Percentiles rank a stretch among this genome's conserved stretches.
These are phyloP conservation scores for Calonectria pseudoreteaudii DNA, from an alignment of 2,329 filamentous ascomycete genomes.

Conservation along the genomic window DNA sequence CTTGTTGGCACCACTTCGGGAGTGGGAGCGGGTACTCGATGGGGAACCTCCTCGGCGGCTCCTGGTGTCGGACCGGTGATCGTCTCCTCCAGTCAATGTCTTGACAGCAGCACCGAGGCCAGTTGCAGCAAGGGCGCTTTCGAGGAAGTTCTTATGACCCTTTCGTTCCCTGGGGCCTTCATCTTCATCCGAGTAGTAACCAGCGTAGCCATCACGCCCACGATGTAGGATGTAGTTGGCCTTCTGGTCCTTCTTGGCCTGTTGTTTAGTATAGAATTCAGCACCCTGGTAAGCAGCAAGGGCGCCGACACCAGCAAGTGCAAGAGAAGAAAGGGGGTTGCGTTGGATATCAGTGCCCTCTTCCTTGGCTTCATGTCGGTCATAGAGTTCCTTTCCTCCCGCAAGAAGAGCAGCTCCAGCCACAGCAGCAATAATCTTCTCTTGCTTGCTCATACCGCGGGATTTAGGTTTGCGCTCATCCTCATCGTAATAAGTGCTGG, in stretches of 20 bases:
- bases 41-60: constrained; percentile 60
- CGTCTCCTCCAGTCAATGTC: constrained; percentile 63
- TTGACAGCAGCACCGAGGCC: constrained; percentile 72
- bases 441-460: constrained; percentile 67
- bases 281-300: constrained; percentile 73
- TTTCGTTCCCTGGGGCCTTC: constrained; percentile 66
- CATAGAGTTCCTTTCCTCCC: constrained; percentile 74
- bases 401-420: constrained; percentile 73
- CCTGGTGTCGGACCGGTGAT: constrained; percentile 55
- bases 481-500: constrained; percentile 67
- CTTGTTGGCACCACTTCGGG: constrained; percentile 66
- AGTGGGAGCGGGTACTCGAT: constrained; percentile 66
- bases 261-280: constrained; percentile 71
- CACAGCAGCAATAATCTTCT: constrained; percentile 75
- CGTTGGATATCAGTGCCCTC: constrained; percentile 64
- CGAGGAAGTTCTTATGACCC: constrained; percentile 73
- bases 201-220: constrained; percentile 63
- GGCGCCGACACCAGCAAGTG: constrained; percentile 72
- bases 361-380: constrained; percentile 69
- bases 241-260: constrained; percentile 67
- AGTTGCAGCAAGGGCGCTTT: constrained; percentile 71
- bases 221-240: constrained; percentile 65
- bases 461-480: constrained; percentile 64
- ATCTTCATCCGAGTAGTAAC: constrained; percentile 71
- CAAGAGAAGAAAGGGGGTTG: constrained; percentile 70